Base-by-base conservation (phyloP, 1,284 basidiomycete genomes). In the Retiboletus flavoniger region DNA sequence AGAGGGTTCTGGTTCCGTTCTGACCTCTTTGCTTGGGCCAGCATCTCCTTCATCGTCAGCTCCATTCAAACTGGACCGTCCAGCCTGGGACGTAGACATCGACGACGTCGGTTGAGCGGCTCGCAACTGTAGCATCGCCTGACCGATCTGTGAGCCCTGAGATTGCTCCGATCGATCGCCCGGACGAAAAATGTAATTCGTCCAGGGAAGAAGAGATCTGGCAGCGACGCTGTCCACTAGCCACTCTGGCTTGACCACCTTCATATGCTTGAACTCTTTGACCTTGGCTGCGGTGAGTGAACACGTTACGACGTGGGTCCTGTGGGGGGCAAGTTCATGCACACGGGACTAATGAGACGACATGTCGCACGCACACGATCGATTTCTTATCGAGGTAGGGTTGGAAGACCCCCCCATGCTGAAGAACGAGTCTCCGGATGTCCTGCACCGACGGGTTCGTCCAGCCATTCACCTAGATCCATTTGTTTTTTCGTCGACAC, bases 201-300 rank as follows among this genome's bases (percentile, higher is more conserved):
- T 75, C 93, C 93, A 96, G 4, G 89, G 82, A 2, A 93, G 78
- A n/a, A 95, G 75, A 9, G 73, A 70, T 0, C 84, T 85, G 8
- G 78, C 78, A 53, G 83, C 74, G 28, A 81, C 82, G 60, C 90
- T 93, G 29, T 94, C 83, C 10, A 88, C 74, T 8, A 99, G 78
- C 94, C 95, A 99, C 55, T 87, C 87, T 0, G 94, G 93, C 34
- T 77, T 78, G 29, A 91, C 93, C 11, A 98, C 87, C 66, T 93
- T 95, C 84, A 96, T 90, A 49, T 87, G 73, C 65, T 88, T 82
- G 71, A 95, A 97, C 63, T 97, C 94, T 44, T 83, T 81, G 45
- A 93, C 80, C 72, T 98, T 98, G 50, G 86, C 85, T 0, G 93
- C 87, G 0, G 96, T 98, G 32, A 99, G 79, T 21, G 91, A 88